Evolutionary conservation across 257 asterid species (phyloP), one percentile per base, ranked within the genome.

Genomic region (Nyctanthes arbortristis): DNA sequence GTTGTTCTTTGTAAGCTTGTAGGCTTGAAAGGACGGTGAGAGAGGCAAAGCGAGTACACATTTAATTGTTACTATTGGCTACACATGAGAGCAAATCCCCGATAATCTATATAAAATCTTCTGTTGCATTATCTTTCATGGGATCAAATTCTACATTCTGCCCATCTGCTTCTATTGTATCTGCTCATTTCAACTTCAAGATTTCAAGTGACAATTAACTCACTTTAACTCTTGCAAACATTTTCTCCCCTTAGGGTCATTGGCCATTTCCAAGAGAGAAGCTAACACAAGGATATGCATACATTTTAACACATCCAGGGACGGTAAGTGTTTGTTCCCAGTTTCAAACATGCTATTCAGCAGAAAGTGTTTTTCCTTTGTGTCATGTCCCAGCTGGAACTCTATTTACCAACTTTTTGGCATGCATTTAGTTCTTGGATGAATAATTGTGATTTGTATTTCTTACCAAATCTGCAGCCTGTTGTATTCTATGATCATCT

Each of bases 241-340:
- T n/a, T 7, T 49, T 22, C n/a, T 20, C 40, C 31, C 7, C 72
- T 65, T 82, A 84, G 89, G 89, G 89, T 39, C 89, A 84, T 68
- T 84, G 89, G 89, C 87, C 84, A 78, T 84, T 84, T 67, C 89
- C 89, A 5, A 67, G 87, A 61, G 87, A 78, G 64, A 84, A 84
- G 78, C 85, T 79, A 39, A 57, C 69, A 3, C 89, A 84, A 73
- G 89, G 89, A 78, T 84, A 84, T 47, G 87, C 89, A 0, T 84
- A 84, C 63, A 81, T 84, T 58, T 72, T 84, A 76, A 79, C 89
- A 18, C 89, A 84, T 67, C 89, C 89, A 1, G 89, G 89, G 78
- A 84, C 89, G 57, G 77, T 75, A 79, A 79, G 66, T 66, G 32
- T 65, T 27, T 7, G 37, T 20, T 27, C 37, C 70, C 66, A n/a